Evolutionary conservation across 805 yeast genomes (phyloP).

Genomic region (Ogataea trehalophila): DNA sequence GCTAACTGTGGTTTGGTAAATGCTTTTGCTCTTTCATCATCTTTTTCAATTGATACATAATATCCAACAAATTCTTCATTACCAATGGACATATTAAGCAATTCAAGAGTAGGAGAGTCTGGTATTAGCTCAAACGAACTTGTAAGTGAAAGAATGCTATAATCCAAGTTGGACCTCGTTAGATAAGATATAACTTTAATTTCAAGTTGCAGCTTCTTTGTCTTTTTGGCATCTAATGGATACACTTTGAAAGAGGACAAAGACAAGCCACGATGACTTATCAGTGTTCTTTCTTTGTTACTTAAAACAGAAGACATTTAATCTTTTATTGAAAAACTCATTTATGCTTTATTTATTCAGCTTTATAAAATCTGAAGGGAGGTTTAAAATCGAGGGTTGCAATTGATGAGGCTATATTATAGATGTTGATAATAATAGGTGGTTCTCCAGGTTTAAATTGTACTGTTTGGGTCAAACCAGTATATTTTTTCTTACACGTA

Average conservation of each 20-base stretch:
- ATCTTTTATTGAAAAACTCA: no score
- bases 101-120: constrained; percentile 1
- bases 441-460: no score
- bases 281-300: no score
- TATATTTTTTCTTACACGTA: no score
- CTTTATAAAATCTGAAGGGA: no score
- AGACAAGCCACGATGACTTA: neutral
- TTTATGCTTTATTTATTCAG: no score
- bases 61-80: constrained; percentile 5
- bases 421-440: no score
- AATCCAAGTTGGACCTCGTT: neutral
- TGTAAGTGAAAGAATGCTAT: neutral
- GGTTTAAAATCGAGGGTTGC: no score
- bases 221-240: neutral
- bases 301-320: no score
- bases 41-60: neutral
- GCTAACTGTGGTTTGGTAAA: neutral
- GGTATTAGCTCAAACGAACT: constrained; percentile 5
- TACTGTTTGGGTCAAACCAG: no score
- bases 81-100: neutral
- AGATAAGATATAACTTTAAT: constrained; percentile 5
- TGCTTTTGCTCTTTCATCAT: neutral
- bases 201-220: neutral
- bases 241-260: neutral
- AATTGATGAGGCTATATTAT: no score